A percentile compares a stretch with the other conserved stretches of the same genome.
Conservation (phyloP, 495 filamentous ascomycete genomes). For the Talaromyces liani region DNA sequence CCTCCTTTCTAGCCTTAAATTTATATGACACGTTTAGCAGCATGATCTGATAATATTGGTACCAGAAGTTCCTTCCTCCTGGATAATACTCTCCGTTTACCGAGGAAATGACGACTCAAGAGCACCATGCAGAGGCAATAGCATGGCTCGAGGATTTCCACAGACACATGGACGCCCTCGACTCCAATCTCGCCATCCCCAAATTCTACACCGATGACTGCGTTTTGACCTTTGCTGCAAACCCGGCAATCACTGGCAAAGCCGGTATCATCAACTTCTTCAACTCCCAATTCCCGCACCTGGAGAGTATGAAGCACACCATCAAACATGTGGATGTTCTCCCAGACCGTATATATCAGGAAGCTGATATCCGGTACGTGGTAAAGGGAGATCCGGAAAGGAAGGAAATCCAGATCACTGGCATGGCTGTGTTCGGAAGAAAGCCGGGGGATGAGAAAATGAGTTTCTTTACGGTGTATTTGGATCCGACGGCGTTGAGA, state of each 20-base stretch:
- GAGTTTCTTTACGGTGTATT: slow-evolving; percentile 3
- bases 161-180: not conserved
- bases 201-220: slow-evolving; percentile 5
- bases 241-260: not conserved
- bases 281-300: not conserved
- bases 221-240: not conserved
- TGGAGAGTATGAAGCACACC: slow-evolving; percentile 4
- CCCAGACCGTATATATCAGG: slow-evolving; percentile 6
- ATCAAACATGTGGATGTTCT: slow-evolving; percentile 6
- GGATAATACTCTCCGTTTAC: not conserved
- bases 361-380: slow-evolving; percentile 2
- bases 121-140: slow-evolving; percentile 1
- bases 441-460: slow-evolving; percentile 2
- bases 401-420: not conserved
- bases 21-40: not conserved
- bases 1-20: not conserved
- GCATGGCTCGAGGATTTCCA: slow-evolving; percentile 2
- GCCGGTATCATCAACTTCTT: not conserved
- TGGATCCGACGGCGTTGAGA: not conserved
- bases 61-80: not conserved
- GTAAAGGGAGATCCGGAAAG: slow-evolving; percentile 3
- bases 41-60: not conserved
- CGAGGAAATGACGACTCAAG: not conserved
- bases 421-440: slow-evolving; percentile 1
- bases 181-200: not conserved